A percentile compares a stretch with the other conserved stretches of the same genome.
phyloP scores from a whole-genome alignment of 805 yeast species.

The Blastobotrys peoriensis region DNA sequence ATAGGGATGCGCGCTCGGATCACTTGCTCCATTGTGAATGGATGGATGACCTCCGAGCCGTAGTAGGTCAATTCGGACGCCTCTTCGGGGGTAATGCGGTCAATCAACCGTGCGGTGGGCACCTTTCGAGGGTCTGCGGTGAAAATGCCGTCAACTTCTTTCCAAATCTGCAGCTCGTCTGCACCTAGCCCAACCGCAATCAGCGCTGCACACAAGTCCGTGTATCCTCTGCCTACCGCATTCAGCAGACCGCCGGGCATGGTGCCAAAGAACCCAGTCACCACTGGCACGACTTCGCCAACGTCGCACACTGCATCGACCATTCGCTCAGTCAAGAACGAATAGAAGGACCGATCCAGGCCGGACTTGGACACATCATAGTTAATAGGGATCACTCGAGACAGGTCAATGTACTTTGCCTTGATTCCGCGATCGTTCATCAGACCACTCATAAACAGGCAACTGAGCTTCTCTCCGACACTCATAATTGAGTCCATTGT shows the following conservation, averaged over 20 bases:
- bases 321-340: conserved; percentile 42
- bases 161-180: conserved; percentile 96
- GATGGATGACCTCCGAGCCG: conserved; percentile 97
- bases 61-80: conserved; percentile 97
- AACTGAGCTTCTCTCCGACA: conserved; percentile 88
- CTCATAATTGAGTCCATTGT: conserved; percentile 88
- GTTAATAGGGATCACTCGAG: conserved; percentile 61
- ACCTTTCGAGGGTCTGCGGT: conserved; percentile 98
- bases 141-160: conserved; percentile 97
- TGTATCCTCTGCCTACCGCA: conserved; percentile 95
- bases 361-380: conserved; percentile 46
- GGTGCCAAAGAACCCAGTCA: conserved; percentile 92
- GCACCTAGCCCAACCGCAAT: conserved; percentile 90
- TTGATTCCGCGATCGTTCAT: conserved; percentile 77
- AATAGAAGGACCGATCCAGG: conserved; percentile 62
- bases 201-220: conserved; percentile 95
- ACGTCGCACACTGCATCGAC: conserved; percentile 39
- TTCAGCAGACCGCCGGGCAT: conserved; percentile 94
- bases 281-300: conserved; percentile 63
- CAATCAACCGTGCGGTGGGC: conserved; percentile 75
- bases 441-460: conserved; percentile 80
- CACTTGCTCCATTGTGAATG: conserved; percentile 98
- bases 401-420: conserved; percentile 74
- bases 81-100: conserved; percentile 94
- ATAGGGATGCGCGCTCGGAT: conserved; percentile 94